phyloP scores from a whole-genome alignment of 345 rosid genomes.

The Laguncularia racemosa region DNA sequence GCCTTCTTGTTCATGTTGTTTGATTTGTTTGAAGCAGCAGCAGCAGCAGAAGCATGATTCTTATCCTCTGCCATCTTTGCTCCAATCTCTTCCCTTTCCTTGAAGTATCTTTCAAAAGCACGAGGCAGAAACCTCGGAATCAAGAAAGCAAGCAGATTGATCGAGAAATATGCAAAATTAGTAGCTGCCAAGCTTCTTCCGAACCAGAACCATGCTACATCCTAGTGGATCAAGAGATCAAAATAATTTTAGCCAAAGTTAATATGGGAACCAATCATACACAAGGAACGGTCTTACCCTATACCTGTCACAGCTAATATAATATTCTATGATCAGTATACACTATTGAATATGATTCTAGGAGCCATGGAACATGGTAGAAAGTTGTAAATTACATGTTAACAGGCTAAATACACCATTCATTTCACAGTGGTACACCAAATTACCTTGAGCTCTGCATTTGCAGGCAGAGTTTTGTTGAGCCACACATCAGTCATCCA shows the following conservation, averaged over 20 bases:
- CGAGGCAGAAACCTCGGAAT: conserved; percentile 78
- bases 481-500: conserved; percentile 78
- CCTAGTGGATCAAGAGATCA: conserved; percentile 23
- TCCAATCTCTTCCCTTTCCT: conserved; percentile 43
- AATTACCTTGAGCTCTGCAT: conserved; percentile 43
- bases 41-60: conserved; percentile 15
- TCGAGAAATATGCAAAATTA: conserved; percentile 55
- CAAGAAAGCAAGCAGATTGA: conserved; percentile 65
- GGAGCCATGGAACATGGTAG: too few relatives aligned
- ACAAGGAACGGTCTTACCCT: too few relatives aligned
- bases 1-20: conserved; percentile 35
- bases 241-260: neutral
- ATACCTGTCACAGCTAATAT: too few relatives aligned
- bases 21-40: conserved; percentile 12
- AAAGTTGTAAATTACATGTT: too few relatives aligned
- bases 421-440: neutral
- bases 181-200: conserved; percentile 59
- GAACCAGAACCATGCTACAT: conserved; percentile 64
- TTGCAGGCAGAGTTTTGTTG: conserved; percentile 43
- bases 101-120: conserved; percentile 65
- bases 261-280: neutral
- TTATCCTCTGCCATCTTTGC: conserved; percentile 55
- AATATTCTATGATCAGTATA: neutral
- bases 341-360: neutral
- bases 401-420: too few relatives aligned